Percentiles rank a stretch among this genome's conserved stretches.
Conservation (phyloP, 192 early-diverging fungal genomes). For the Spinellus fusiger region DNA sequence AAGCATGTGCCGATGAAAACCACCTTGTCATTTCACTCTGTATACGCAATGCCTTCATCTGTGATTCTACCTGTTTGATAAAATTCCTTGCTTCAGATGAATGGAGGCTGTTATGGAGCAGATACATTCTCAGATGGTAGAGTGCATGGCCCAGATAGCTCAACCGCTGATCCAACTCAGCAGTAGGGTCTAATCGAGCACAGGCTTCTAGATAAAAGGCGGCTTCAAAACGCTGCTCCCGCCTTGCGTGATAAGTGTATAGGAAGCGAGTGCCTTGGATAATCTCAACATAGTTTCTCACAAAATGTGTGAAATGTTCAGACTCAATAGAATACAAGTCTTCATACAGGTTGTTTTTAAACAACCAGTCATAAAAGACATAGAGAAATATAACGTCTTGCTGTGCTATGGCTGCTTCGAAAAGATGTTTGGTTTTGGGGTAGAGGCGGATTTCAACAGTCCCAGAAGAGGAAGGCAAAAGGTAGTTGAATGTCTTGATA, state of each 20-base stretch:
- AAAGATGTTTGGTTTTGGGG: neutral
- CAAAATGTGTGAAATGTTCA: constrained; percentile 13
- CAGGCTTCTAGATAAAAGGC: constrained; percentile 5
- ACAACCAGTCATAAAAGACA: constrained; percentile 24
- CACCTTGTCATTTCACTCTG: neutral
- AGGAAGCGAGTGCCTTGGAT: constrained; percentile 6
- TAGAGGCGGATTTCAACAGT: neutral
- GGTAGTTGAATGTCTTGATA: constrained; percentile 1
- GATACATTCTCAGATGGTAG: neutral
- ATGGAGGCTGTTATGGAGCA: neutral
- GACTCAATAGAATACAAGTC: constrained; percentile 15
- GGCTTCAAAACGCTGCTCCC: constrained; percentile 11
- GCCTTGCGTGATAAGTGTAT: constrained; percentile 20
- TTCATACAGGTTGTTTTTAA: neutral
- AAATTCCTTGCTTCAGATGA: neutral
- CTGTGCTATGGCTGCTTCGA: neutral
- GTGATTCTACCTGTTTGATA: neutral
- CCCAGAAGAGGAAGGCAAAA: neutral
- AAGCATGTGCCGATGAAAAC: neutral
- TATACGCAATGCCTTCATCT: neutral
- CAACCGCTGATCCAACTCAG: neutral
- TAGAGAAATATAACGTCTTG: constrained; percentile 20
- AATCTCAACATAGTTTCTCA: constrained; percentile 9
- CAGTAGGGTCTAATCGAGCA: neutral
- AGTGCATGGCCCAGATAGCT: neutral